Conservation (phyloP, 1,284 basidiomycete species). For the Polyporus tsugae region DNA sequence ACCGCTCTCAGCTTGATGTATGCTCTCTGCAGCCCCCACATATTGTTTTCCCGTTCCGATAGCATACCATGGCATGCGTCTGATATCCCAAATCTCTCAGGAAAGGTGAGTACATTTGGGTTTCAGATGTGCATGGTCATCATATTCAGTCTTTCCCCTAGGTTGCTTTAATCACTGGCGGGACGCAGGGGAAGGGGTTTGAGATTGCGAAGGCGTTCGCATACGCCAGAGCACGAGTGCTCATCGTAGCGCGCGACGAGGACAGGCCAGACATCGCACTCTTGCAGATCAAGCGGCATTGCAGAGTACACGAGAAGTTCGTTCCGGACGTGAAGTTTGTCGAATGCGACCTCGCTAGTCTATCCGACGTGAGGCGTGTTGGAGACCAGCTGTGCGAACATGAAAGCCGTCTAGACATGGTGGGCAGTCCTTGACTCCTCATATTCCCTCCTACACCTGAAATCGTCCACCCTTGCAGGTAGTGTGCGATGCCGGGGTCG, state of each 20-base stretch:
- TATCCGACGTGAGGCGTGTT: constrained; percentile 49
- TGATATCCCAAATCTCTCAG: constrained; percentile 21
- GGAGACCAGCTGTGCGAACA: constrained; percentile 44
- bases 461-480: constrained; percentile 38
- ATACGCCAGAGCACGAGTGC: constrained; percentile 48
- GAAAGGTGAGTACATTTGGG: constrained; percentile 12
- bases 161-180: constrained; percentile 54
- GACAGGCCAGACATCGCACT: constrained; percentile 52
- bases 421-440: constrained; percentile 32
- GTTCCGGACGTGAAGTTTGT: constrained; percentile 47
- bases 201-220: constrained; percentile 51
- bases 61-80: constrained; percentile 1
- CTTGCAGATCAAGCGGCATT: constrained; percentile 43
- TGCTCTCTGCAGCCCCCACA: not conserved
- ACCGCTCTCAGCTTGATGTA: constrained; percentile 8
- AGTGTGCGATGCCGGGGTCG: constrained; percentile 50
- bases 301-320: constrained; percentile 25
- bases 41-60: not conserved
- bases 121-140: too few relatives aligned
- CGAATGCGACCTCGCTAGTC: constrained; percentile 50
- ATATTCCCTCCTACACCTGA: not conserved
- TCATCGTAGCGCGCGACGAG: constrained; percentile 49
- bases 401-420: constrained; percentile 51
- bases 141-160: constrained; percentile 10
- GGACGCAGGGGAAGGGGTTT: constrained; percentile 50